Percentiles rank a stretch among this genome's conserved stretches.
Conservation (phyloP, 805 yeast genomes). For the Yamadazyma paraphyllophila region DNA sequence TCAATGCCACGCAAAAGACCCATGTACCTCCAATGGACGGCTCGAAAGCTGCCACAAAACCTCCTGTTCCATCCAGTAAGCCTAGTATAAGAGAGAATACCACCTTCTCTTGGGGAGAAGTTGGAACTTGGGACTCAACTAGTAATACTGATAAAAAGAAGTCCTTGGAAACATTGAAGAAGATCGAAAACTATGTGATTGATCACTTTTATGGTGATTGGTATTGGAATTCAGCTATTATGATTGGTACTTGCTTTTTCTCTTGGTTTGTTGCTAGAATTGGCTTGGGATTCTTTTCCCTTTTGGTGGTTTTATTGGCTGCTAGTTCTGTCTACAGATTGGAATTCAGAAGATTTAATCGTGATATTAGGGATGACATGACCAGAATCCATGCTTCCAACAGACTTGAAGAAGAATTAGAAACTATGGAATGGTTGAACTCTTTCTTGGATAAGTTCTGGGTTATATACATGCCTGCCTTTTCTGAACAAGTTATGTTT, state of each 20-base stretch:
- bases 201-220: conserved; percentile 73
- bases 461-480: conserved; percentile 86
- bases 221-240: conserved; percentile 64
- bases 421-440: conserved; percentile 81
- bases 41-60: background rate
- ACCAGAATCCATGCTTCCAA: conserved; percentile 61
- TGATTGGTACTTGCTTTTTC: conserved; percentile 69
- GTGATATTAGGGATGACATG: conserved; percentile 76
- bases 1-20: conserved; percentile 12
- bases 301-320: conserved; percentile 56
- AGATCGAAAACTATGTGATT: conserved; percentile 55
- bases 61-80: conserved; percentile 12
- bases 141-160: conserved; percentile 22
- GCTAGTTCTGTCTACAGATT: conserved; percentile 66
- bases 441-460: conserved; percentile 76
- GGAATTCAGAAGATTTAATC: conserved; percentile 73
- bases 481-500: conserved; percentile 69
- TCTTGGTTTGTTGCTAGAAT: conserved; percentile 64
- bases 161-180: conserved; percentile 25
- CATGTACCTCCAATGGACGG: conserved; percentile 18
- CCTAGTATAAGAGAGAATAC: conserved; percentile 25
- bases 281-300: conserved; percentile 64
- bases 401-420: conserved; percentile 58
- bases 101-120: conserved; percentile 41
- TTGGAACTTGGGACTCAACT: conserved; percentile 35